A percentile compares a stretch with the other conserved stretches of the same genome.
These are phyloP conservation scores for Schoenoplectus tabernaemontani DNA, from an alignment of 202 grass and related monocot genomes.

Conservation along the genomic window DNA sequence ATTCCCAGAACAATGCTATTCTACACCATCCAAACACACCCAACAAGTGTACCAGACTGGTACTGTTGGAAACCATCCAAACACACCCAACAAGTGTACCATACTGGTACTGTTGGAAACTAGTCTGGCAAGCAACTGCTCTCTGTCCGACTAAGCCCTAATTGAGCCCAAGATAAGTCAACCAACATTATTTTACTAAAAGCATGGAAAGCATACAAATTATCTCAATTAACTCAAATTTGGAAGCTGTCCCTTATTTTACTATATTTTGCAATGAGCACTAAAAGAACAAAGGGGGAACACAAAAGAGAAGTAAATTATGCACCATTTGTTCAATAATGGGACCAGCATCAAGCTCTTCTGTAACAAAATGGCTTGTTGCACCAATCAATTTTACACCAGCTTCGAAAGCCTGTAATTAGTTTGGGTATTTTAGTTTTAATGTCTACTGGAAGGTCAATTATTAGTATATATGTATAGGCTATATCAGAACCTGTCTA, in stretches of 20 bases:
- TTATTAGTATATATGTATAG: slow-evolving; percentile 1
- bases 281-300: background rate
- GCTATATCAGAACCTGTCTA: slow-evolving; percentile 48
- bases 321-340: slow-evolving; percentile 96
- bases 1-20: too few species aligned
- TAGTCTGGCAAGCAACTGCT: background rate
- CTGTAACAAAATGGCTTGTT: slow-evolving; percentile 92
- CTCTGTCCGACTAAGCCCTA: background rate
- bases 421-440: background rate
- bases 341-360: slow-evolving; percentile 86
- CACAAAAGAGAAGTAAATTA: background rate
- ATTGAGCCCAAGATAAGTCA: background rate
- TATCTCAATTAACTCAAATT: background rate
- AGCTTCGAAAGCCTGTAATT: slow-evolving; percentile 82
- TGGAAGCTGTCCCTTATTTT: background rate
- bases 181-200: background rate
- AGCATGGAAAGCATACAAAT: background rate
- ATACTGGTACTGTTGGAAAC: background rate
- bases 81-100: too few species aligned
- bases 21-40: too few species aligned
- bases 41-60: background rate
- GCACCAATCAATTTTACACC: slow-evolving; percentile 96
- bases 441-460: background rate
- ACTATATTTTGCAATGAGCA: background rate
- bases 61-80: background rate